Percentiles rank a stretch among this genome's conserved stretches.
Evolutionary conservation across 202 grass and related monocot genomes (phyloP).

Genomic region (Hordeum pubiflorum): DNA sequence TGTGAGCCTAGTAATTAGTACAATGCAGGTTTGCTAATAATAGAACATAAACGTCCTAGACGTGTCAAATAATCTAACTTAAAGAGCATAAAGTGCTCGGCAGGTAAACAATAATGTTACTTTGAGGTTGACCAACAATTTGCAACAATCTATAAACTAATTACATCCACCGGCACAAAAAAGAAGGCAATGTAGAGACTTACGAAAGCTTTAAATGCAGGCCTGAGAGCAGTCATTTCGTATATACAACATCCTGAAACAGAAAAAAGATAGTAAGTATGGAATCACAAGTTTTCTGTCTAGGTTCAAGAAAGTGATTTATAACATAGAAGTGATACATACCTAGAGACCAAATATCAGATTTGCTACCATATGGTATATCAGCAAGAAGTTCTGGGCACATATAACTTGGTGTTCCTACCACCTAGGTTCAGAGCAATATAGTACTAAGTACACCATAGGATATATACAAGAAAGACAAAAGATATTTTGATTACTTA

Average conservation of each 20-base stretch:
- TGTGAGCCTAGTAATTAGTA: neutral
- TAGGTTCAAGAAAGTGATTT: conserved; percentile 2
- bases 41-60: neutral
- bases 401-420: conserved; percentile 95
- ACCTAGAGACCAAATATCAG: conserved; percentile 98
- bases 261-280: conserved; percentile 2
- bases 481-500: conserved; percentile 31
- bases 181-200: conserved; percentile 20
- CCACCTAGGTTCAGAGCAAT: conserved; percentile 49
- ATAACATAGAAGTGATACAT: conserved; percentile 3
- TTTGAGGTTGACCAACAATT: neutral
- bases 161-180: neutral
- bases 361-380: conserved; percentile 96
- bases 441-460: conserved; percentile 14
- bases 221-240: conserved; percentile 83
- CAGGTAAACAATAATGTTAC: neutral
- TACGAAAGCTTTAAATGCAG: conserved; percentile 97
- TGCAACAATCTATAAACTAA: conserved; percentile 14
- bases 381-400: conserved; percentile 96
- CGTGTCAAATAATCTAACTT: neutral
- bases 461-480: neutral
- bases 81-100: neutral
- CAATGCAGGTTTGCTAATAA: conserved; percentile 19
- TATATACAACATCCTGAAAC: conserved; percentile 92
- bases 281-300: neutral